These are phyloP conservation scores for Teunomyces funiuensis DNA, from an alignment of 805 yeast species.

Conservation along the genomic window DNA sequence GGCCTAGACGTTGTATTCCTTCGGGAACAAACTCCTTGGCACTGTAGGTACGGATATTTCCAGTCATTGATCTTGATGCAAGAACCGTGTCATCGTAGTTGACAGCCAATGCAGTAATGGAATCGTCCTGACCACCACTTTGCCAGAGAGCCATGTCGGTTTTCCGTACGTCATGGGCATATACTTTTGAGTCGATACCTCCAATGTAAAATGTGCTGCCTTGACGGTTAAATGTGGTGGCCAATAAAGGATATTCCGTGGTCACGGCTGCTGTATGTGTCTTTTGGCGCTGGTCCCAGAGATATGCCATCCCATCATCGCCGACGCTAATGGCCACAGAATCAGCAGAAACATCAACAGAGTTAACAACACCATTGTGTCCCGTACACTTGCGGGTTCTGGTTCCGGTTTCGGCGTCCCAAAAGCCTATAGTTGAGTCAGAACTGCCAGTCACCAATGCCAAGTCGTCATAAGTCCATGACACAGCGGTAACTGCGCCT, in stretches of 20 bases:
- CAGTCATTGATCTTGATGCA: conserved; percentile 57
- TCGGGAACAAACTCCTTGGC: conserved; percentile 44
- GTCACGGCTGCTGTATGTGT: conserved; percentile 35
- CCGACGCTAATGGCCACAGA: conserved; percentile 49
- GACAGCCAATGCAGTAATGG: conserved; percentile 56
- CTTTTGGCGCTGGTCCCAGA: conserved; percentile 71
- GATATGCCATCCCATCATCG: conserved; percentile 59
- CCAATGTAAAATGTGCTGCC: conserved; percentile 51
- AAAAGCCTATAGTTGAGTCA: conserved; percentile 58
- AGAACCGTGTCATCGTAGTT: conserved; percentile 47
- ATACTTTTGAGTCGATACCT: conserved; percentile 68
- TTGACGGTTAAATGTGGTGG: conserved; percentile 36
- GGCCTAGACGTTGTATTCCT: conserved; percentile 41
- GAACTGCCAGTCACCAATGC: conserved; percentile 54
- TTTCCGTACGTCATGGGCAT: conserved; percentile 58
- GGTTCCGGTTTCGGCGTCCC: conserved; percentile 61
- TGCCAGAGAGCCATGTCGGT: conserved; percentile 44
- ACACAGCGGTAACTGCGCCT: conserved; percentile 59
- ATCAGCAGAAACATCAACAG: conserved; percentile 39
- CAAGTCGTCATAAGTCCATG: conserved; percentile 51
- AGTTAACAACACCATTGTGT: conserved; percentile 56
- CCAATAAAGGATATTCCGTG: conserved; percentile 59
- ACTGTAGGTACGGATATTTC: conserved; percentile 57
- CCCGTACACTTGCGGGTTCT: conserved; percentile 55
- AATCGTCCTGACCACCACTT: conserved; percentile 44